These are phyloP conservation scores for Trichoderma harzianum DNA, from an alignment of 2,329 filamentous ascomycete species.

Conservation along the genomic window DNA sequence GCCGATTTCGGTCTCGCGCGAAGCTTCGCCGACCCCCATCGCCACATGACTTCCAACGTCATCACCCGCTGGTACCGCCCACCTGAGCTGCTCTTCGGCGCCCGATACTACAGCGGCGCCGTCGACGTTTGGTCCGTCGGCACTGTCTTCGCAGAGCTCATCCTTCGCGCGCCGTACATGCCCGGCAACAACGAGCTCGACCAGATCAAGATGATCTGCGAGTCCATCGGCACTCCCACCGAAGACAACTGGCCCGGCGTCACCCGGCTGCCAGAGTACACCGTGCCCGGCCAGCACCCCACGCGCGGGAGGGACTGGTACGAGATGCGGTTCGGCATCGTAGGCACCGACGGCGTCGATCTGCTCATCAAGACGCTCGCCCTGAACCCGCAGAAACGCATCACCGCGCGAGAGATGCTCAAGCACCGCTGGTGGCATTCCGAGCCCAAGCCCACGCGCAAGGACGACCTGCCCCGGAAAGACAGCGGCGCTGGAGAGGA, in stretches of 20 bases:
- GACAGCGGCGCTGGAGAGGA: slow-evolving; percentile 58
- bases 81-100: slow-evolving; percentile 88
- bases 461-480: slow-evolving; percentile 77
- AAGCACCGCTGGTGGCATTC: slow-evolving; percentile 82
- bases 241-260: slow-evolving; percentile 97
- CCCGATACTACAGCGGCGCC: slow-evolving; percentile 80
- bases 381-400: slow-evolving; percentile 81
- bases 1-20: slow-evolving; percentile 96
- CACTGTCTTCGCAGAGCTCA: slow-evolving; percentile 86
- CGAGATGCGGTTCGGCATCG: slow-evolving; percentile 70
- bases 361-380: slow-evolving; percentile 80
- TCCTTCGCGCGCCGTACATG: slow-evolving; percentile 78
- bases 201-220: slow-evolving; percentile 79
- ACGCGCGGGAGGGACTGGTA: slow-evolving; percentile 69
- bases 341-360: slow-evolving; percentile 81
- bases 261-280: slow-evolving; percentile 72
- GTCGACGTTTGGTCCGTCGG: slow-evolving; percentile 96
- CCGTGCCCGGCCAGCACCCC: slow-evolving; percentile 62
- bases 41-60: slow-evolving; percentile 87
- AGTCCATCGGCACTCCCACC: slow-evolving; percentile 82
- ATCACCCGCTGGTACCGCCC: slow-evolving; percentile 97
- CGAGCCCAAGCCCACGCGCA: slow-evolving; percentile 77
- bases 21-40: slow-evolving; percentile 82
- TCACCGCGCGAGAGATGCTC: slow-evolving; percentile 73
- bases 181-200: slow-evolving; percentile 81